Evolutionary conservation across 768 basidiomycete genomes (phyloP).

Genomic region (Dentipellis fragilis): DNA sequence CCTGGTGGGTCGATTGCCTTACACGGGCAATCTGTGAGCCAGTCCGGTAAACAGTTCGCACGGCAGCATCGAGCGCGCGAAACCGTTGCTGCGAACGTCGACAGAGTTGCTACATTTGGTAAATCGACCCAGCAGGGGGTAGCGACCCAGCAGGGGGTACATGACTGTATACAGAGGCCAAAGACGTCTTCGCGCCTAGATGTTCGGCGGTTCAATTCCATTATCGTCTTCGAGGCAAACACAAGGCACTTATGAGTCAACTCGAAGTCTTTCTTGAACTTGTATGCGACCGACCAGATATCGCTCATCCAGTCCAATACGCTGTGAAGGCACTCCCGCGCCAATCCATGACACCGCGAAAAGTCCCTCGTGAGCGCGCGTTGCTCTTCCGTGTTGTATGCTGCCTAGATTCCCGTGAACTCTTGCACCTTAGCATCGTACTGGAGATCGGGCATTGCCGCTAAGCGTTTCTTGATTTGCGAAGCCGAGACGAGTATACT

Average conservation of each 20-base stretch:
- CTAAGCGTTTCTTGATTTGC: conserved; percentile 28
- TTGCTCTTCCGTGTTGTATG: conserved; percentile 39
- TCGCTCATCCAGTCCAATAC: conserved; percentile 50
- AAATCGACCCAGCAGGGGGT: too few species aligned
- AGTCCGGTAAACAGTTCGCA: too few species aligned
- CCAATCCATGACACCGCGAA: too few species aligned
- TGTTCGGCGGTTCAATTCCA: conserved; percentile 1
- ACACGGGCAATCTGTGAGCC: too few species aligned
- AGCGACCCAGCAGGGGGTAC: too few species aligned
- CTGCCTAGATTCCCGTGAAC: conserved; percentile 39
- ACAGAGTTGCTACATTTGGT: too few species aligned
- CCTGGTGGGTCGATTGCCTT: too few species aligned
- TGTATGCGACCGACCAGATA: conserved; percentile 54
- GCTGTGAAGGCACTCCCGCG: conserved; percentile 43
- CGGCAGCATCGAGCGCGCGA: too few species aligned
- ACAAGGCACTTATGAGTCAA: conserved; percentile 48
- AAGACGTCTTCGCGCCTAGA: too few species aligned
- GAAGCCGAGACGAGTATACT: conserved; percentile 30
- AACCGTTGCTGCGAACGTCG: too few species aligned
- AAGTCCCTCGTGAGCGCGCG: too few species aligned
- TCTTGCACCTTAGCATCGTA: conserved; percentile 45
- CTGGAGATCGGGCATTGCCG: conserved; percentile 38
- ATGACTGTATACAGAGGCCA: too few species aligned
- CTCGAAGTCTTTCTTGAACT: conserved; percentile 40
- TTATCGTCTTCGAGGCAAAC: conserved; percentile 36